Percentiles rank a stretch among this genome's conserved stretches.
phyloP scores from a whole-genome alignment of 1,284 basidiomycete species.

The Filobasidium uniguttulatum region DNA sequence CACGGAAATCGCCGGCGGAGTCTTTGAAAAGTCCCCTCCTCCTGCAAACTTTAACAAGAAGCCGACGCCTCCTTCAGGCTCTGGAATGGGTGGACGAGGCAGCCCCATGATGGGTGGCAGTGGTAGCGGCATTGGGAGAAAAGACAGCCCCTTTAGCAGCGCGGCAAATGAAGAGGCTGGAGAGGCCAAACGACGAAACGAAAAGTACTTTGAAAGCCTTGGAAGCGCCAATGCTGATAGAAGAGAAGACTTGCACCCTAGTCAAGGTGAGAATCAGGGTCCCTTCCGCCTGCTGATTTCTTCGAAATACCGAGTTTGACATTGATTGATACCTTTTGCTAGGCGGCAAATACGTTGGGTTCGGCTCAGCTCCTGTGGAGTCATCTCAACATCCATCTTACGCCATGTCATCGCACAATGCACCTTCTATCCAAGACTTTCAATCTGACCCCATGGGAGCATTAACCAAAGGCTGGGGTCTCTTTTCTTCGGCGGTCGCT shows the following conservation, averaged over 20 bases:
- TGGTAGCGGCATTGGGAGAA: conserved; percentile 5
- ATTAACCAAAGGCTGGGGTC: conserved; percentile 35
- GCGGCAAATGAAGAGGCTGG: conserved; percentile 2
- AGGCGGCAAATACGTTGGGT: conserved; percentile 34
- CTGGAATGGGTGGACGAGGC: not conserved
- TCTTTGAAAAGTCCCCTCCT: conserved; percentile 27
- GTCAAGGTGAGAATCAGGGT: conserved; percentile 26
- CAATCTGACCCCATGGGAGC: conserved; percentile 33
- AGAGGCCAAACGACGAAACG: conserved; percentile 21
- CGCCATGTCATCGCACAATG: conserved; percentile 28
- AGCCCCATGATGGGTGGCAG: conserved; percentile 8
- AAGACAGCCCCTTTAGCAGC: conserved; percentile 10
- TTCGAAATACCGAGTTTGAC: not conserved
- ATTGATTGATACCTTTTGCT: not conserved
- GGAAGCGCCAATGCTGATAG: conserved; percentile 30
- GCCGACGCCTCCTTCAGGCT: not conserved
- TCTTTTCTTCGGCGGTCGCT: conserved; percentile 33
- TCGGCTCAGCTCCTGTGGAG: conserved; percentile 29
- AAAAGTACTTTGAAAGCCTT: conserved; percentile 36
- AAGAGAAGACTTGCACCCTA: conserved; percentile 32
- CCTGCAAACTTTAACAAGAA: conserved; percentile 22
- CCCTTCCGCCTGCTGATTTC: not conserved
- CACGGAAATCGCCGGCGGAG: conserved; percentile 30
- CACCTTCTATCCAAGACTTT: conserved; percentile 33
- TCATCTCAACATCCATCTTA: conserved; percentile 26